Conservation (phyloP, 495 filamentous ascomycete genomes). For the Xylaria scruposa region DNA sequence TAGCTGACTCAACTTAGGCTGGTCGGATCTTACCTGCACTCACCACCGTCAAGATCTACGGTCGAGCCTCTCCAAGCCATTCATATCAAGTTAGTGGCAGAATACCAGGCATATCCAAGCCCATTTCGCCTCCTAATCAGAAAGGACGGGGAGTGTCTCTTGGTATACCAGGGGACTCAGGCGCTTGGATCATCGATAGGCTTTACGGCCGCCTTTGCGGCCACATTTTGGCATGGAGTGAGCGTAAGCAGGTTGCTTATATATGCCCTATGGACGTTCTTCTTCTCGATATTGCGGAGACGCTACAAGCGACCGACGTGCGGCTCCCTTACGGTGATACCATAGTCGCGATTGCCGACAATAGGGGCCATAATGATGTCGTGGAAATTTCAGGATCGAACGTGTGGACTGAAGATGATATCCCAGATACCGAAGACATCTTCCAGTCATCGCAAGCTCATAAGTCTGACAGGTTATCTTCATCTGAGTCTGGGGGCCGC, state of each 20-base stretch:
- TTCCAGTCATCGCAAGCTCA: slow-evolving; percentile 22
- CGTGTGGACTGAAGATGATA: slow-evolving; percentile 28
- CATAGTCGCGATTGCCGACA: slow-evolving; percentile 27
- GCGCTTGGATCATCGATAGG: slow-evolving; percentile 91
- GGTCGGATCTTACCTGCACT: slow-evolving; percentile 78
- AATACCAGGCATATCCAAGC: slow-evolving; percentile 29
- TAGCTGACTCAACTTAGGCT: slow-evolving; percentile 47
- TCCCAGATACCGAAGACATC: slow-evolving; percentile 28
- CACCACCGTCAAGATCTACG: slow-evolving; percentile 81
- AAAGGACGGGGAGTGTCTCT: slow-evolving; percentile 38
- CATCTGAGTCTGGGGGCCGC: slow-evolving; percentile 24
- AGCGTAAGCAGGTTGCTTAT: slow-evolving; percentile 76
- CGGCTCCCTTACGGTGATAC: slow-evolving; percentile 56
- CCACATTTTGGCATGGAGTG: slow-evolving; percentile 87
- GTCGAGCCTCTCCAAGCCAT: slow-evolving; percentile 77
- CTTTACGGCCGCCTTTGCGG: slow-evolving; percentile 80
- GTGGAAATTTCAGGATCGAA: slow-evolving; percentile 35
- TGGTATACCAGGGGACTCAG: slow-evolving; percentile 86
- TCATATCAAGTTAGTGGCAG: slow-evolving; percentile 80
- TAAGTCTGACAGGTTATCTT: slow-evolving; percentile 14
- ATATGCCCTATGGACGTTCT: slow-evolving; percentile 94
- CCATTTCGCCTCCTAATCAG: slow-evolving; percentile 8
- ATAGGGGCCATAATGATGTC: slow-evolving; percentile 22
- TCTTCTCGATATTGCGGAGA: slow-evolving; percentile 81
- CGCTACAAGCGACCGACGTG: slow-evolving; percentile 64